Evolutionary conservation across 306 rosid genomes (phyloP).

Genomic region (Citrullus mucosospermus): DNA sequence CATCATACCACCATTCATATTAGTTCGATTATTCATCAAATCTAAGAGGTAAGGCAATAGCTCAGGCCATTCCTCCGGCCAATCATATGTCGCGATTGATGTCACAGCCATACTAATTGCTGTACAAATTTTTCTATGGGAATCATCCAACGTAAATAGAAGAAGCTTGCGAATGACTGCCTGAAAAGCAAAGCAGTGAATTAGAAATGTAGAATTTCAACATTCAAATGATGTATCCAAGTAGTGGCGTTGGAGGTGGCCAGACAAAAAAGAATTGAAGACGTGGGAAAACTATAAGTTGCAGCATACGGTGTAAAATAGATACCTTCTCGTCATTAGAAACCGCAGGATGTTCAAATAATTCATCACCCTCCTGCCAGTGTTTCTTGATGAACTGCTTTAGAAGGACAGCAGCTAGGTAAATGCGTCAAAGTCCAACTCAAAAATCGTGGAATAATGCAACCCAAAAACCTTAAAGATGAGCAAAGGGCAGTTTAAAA

Average conservation of each 20-base stretch:
- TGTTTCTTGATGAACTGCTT: constrained; percentile 86
- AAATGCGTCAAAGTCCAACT: constrained; percentile 44
- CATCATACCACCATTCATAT: constrained; percentile 60
- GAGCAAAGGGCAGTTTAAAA: background rate
- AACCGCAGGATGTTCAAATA: constrained; percentile 78
- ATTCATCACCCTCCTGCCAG: constrained; percentile 83
- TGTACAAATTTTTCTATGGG: constrained; percentile 82
- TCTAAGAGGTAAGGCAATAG: constrained; percentile 64
- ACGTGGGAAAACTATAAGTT: background rate
- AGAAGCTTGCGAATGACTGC: constrained; percentile 54
- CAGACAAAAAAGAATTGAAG: background rate
- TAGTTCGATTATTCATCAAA: constrained; percentile 54
- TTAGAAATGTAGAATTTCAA: constrained; percentile 10
- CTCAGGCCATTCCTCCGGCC: constrained; percentile 96
- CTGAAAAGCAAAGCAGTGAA: constrained; percentile 30
- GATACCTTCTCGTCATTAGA: constrained; percentile 69
- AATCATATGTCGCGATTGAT: constrained; percentile 73
- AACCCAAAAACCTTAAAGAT: background rate
- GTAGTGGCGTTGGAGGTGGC: background rate
- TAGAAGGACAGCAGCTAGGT: constrained; percentile 98
- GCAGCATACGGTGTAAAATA: background rate
- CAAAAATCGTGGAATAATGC: constrained; percentile 8
- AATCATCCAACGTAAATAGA: constrained; percentile 64
- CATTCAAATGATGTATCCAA: background rate
- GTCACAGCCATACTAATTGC: constrained; percentile 96